phyloP scores from a whole-genome alignment of 441 rosid species.

The Eruca vesicaria region DNA sequence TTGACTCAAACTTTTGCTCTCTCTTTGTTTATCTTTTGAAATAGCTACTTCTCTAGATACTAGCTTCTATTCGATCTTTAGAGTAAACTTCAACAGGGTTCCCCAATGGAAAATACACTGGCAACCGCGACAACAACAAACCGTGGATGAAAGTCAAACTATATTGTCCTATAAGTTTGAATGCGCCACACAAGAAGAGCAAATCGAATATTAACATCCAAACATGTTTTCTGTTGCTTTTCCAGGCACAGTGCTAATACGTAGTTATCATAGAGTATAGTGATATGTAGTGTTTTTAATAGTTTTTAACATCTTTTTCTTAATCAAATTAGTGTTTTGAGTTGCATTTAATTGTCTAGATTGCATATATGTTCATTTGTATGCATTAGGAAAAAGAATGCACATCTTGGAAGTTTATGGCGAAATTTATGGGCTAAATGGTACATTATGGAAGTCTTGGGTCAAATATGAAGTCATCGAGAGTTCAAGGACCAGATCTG shows the following conservation, averaged over 20 bases:
- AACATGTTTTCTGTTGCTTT: background rate
- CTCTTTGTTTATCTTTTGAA: conserved; percentile 33
- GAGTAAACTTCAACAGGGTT: conserved; percentile 51
- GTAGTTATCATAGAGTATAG: background rate
- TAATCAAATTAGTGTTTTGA: too few relatives aligned
- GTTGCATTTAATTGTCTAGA: too few relatives aligned
- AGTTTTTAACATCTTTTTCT: too few relatives aligned
- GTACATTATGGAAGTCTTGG: too few relatives aligned
- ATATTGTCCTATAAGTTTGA: background rate
- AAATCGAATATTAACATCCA: background rate
- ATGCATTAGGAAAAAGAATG: too few relatives aligned
- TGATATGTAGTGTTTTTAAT: too few relatives aligned
- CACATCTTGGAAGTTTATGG: too few relatives aligned
- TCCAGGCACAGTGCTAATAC: background rate
- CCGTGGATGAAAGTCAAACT: background rate
- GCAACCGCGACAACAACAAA: background rate
- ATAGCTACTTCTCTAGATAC: conserved; percentile 78
- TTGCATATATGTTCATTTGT: too few relatives aligned
- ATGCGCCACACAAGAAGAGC: background rate
- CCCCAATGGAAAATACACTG: conserved; percentile 38
- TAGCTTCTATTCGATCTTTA: conserved; percentile 62
- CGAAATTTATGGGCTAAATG: too few relatives aligned
- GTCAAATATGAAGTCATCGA: too few relatives aligned
- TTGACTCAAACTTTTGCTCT: background rate
- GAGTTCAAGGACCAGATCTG: too few relatives aligned